Percentiles rank a stretch among this genome's conserved stretches.
Evolutionary conservation across 768 basidiomycete species (phyloP).

Genomic region (Strobilomyces confusus): DNA sequence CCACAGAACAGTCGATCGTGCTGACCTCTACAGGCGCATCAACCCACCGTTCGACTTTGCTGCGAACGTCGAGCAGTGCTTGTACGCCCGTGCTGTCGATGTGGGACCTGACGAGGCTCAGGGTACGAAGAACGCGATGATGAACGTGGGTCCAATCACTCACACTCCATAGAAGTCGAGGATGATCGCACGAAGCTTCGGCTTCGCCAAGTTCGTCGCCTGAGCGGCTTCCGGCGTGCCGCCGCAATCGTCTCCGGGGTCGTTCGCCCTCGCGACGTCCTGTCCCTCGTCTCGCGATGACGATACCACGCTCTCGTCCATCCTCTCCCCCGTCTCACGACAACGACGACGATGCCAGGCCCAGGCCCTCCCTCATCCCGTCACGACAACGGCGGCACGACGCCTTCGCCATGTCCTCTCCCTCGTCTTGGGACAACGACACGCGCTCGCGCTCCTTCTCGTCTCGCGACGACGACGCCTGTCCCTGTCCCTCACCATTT

Average conservation of each 20-base stretch:
- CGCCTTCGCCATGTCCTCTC: too few relatives aligned
- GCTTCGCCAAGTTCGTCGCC: constrained; percentile 49
- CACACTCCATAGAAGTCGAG: constrained; percentile 86
- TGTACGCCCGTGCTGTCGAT: constrained; percentile 92
- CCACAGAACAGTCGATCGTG: neutral
- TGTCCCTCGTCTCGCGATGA: too few relatives aligned
- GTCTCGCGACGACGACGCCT: too few relatives aligned
- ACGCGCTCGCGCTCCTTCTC: too few relatives aligned
- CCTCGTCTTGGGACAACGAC: too few relatives aligned
- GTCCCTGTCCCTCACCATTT: too few relatives aligned
- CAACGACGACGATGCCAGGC: constrained; percentile 66
- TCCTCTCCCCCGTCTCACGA: too few relatives aligned
- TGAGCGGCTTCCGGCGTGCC: constrained; percentile 45
- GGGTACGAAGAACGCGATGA: neutral
- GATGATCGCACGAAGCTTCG: constrained; percentile 78
- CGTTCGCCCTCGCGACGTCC: too few relatives aligned
- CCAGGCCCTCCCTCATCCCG: constrained; percentile 72
- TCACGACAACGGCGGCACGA: too few relatives aligned
- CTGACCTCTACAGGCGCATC: constrained; percentile 74
- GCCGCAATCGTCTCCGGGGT: constrained; percentile 65
- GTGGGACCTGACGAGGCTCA: constrained; percentile 51
- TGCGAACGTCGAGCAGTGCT: constrained; percentile 83
- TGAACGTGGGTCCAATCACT: constrained; percentile 1
- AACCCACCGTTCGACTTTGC: constrained; percentile 82
- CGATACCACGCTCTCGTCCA: too few relatives aligned